Conservation (phyloP, 169 alveolate genomes). For the Cyclospora cayetanensis region DNA sequence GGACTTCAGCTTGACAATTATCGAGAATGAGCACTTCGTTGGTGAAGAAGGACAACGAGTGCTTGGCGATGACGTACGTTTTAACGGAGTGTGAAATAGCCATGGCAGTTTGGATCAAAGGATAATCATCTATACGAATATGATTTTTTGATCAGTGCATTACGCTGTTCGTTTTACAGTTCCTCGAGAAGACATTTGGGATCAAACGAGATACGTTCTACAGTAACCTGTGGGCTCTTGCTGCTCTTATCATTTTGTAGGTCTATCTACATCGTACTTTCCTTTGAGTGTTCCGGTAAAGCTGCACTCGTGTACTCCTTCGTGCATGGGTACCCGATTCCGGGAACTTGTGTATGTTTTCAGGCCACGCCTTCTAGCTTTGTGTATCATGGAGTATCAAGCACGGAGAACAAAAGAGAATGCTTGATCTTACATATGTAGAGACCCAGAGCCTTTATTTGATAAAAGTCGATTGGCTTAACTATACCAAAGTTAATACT, state of each 20-base stretch:
- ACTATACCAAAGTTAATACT: too few relatives aligned
- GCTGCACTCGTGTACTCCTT: not conserved
- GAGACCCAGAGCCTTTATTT: too few relatives aligned
- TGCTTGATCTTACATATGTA: too few relatives aligned
- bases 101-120: too few relatives aligned
- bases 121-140: too few relatives aligned
- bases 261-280: not conserved
- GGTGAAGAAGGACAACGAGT: slow-evolving; percentile 50
- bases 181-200: slow-evolving; percentile 48
- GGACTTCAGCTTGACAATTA: slow-evolving; percentile 31
- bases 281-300: not conserved
- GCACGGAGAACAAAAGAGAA: slow-evolving; percentile 57
- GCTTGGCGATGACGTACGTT: slow-evolving; percentile 55
- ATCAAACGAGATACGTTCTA: not conserved
- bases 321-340: too few relatives aligned
- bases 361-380: slow-evolving; percentile 62
- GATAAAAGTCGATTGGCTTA: too few relatives aligned
- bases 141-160: not conserved
- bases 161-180: not conserved
- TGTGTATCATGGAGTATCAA: slow-evolving; percentile 30
- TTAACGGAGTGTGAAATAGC: too few relatives aligned
- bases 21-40: slow-evolving; percentile 8
- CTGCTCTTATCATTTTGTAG: not conserved
- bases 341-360: not conserved
- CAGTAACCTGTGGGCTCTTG: slow-evolving; percentile 44